Evolutionary conservation across 2,329 filamentous ascomycete genomes (phyloP), one percentile per base, ranked within the genome.

Genomic region (Reticulascus tulasneorum): DNA sequence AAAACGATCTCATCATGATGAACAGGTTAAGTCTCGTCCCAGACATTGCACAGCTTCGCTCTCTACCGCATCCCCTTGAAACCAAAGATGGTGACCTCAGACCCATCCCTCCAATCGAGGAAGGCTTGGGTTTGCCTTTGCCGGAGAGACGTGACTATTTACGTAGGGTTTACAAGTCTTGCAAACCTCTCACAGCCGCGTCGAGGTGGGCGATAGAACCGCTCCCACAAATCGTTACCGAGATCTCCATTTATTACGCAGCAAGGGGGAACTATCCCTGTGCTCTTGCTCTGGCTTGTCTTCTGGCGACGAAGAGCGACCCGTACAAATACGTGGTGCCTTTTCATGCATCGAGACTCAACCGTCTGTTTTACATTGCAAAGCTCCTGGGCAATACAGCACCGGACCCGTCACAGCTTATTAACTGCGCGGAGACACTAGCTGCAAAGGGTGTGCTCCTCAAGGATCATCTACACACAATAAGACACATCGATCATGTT

Each of bases 361-460:
- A 73, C 48, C 65, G 67, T 9, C 50, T 78, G 9, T 59, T 77
- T 34, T 60, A 69, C 29, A 56, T 79, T 12, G 69, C 69, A 28
- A 74, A 74, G 42, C 56, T 77, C 3, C 53, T 80, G 6, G 64
- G 67, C 40, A 65, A 73, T 39, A 71, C 71, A 1, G 67, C 68
- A 0, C 60, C 68, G 7, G 54, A 59, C 10, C 60, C 59, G 4
- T 54, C 52, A 15, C 55, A 46, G 22, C 46, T 57, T 8, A 46
- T 38, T 23, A 48, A 41, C 23, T 45, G 46, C 31, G 44, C 51
- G 16, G 51, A 57, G 28, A 46, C 48, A 12, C 48, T 48, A 27
- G 42, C 58, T 3, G 41, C 32, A 4, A 45, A 41, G 2, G 40
- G 42, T 25, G 35, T 40, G 33, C 32, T 58, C 15, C 29, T 47